Percentiles rank a stretch among this genome's conserved stretches.
These are phyloP conservation scores for Ceratocystis harringtonii DNA, from an alignment of 2,329 filamentous ascomycete species.

Conservation along the genomic window DNA sequence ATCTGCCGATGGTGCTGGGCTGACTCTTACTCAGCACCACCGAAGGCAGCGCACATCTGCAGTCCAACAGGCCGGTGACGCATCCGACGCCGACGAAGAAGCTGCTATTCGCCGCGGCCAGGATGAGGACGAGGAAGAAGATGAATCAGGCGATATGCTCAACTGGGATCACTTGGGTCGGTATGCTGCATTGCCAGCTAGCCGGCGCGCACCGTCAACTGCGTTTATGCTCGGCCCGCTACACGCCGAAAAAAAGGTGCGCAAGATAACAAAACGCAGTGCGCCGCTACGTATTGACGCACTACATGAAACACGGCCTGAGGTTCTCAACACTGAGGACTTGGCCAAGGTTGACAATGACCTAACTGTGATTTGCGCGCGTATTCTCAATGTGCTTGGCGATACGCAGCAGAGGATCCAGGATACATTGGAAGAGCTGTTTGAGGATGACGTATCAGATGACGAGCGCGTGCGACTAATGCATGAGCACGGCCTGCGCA, in stretches of 20 bases:
- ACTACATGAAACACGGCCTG: slow-evolving; percentile 56
- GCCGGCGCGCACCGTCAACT: slow-evolving; percentile 58
- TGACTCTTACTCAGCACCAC: slow-evolving; percentile 35
- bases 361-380: slow-evolving; percentile 61
- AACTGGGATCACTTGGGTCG: slow-evolving; percentile 78
- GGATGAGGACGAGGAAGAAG: slow-evolving; percentile 34
- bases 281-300: slow-evolving; percentile 55
- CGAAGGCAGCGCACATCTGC: slow-evolving; percentile 25
- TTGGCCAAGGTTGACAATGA: slow-evolving; percentile 66
- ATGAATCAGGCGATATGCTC: slow-evolving; percentile 59
- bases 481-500: slow-evolving; percentile 48
- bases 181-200: slow-evolving; percentile 57
- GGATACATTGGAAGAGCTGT: slow-evolving; percentile 29
- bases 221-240: slow-evolving; percentile 80
- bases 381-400: slow-evolving; percentile 50
- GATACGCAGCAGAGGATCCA: slow-evolving; percentile 34
- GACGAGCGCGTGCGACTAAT: slow-evolving; percentile 39
- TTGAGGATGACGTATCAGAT: slow-evolving; percentile 34
- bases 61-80: slow-evolving; percentile 20
- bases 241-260: slow-evolving; percentile 71
- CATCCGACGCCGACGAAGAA: slow-evolving; percentile 22
- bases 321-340: slow-evolving; percentile 61
- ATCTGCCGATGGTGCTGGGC: slow-evolving; percentile 26
- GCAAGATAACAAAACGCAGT: slow-evolving; percentile 54
- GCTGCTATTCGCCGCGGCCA: slow-evolving; percentile 21